phyloP scores from a whole-genome alignment of 371 early-diverging fungal species.

The Circinella umbellata region DNA sequence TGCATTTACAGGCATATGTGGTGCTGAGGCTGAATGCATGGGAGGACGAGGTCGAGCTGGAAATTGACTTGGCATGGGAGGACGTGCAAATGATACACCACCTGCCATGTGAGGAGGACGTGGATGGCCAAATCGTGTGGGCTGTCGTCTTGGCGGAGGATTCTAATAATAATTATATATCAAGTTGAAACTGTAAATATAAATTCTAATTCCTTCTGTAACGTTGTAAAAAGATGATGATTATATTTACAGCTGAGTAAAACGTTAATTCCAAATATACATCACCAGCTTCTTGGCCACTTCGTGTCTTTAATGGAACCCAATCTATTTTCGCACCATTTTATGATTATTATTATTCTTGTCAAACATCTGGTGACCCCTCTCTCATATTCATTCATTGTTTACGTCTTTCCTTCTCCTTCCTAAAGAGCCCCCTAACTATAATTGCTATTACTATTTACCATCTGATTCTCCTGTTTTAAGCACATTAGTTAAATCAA shows the following conservation, averaged over 20 bases:
- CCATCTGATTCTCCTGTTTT: conserved; percentile 72
- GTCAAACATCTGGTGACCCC: conserved; percentile 5
- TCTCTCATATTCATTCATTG: too few relatives aligned
- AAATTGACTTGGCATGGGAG: conserved; percentile 18
- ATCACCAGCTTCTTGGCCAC: conserved; percentile 55
- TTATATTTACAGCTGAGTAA: conserved; percentile 56
- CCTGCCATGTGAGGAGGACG: conserved; percentile 22
- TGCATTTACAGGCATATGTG: not conserved
- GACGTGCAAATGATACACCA: conserved; percentile 24
- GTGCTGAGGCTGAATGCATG: conserved; percentile 15
- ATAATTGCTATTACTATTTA: conserved; percentile 21
- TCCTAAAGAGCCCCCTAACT: not conserved
- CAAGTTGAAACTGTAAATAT: too few relatives aligned
- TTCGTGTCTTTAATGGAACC: conserved; percentile 56
- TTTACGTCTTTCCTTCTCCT: too few relatives aligned
- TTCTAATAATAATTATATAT: conserved; percentile 25
- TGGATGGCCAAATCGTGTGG: conserved; percentile 36
- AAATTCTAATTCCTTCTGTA: not conserved
- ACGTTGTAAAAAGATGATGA: not conserved
- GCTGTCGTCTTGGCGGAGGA: conserved; percentile 47
- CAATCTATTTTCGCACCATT: conserved; percentile 40
- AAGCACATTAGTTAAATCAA: conserved; percentile 66
- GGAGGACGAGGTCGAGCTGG: conserved; percentile 19
- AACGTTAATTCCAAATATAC: conserved; percentile 64
- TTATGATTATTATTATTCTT: not conserved